phyloP scores from a whole-genome alignment of 2,329 filamentous ascomycete genomes.

The Paracamarosporium sp. region DNA sequence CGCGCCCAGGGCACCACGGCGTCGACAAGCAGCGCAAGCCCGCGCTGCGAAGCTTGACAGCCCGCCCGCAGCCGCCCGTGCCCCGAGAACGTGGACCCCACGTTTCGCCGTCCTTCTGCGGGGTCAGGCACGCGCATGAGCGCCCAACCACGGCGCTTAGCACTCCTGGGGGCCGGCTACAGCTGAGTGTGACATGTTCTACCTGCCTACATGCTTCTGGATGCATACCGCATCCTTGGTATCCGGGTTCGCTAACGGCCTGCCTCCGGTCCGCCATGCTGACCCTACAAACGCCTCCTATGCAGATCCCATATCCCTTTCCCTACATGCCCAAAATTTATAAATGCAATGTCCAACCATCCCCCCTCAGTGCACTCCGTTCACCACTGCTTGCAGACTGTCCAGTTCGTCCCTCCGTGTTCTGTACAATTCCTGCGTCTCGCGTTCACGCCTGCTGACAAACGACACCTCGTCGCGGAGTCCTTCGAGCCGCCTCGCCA shows the following conservation, averaged over 20 bases:
- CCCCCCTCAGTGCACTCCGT: slow-evolving; percentile 41
- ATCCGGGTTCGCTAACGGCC: not conserved
- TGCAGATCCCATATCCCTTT: not conserved
- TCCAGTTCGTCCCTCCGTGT: slow-evolving; percentile 79
- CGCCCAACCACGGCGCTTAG: not conserved
- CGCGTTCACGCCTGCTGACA: slow-evolving; percentile 80
- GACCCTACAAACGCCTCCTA: not conserved
- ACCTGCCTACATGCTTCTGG: not conserved
- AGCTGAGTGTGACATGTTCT: not conserved
- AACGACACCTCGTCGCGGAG: slow-evolving; percentile 84
- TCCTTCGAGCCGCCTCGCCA: slow-evolving; percentile 73
- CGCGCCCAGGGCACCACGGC: not conserved
- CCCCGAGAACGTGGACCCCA: slow-evolving; percentile 8
- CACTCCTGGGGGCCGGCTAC: not conserved
- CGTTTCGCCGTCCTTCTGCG: slow-evolving; percentile 1
- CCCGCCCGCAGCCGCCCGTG: not conserved
- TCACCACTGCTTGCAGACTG: slow-evolving; percentile 54
- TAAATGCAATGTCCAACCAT: not conserved
- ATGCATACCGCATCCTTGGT: not conserved
- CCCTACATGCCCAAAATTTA: not conserved
- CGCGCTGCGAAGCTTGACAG: not conserved
- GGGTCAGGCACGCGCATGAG: slow-evolving; percentile 9
- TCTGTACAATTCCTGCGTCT: slow-evolving; percentile 88
- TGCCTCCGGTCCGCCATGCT: not conserved
- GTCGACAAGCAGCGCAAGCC: slow-evolving; percentile 2